Percentiles rank a stretch among this genome's conserved stretches.
Conservation (phyloP, 2,329 filamentous ascomycete species). For the Fusarium albidum region DNA sequence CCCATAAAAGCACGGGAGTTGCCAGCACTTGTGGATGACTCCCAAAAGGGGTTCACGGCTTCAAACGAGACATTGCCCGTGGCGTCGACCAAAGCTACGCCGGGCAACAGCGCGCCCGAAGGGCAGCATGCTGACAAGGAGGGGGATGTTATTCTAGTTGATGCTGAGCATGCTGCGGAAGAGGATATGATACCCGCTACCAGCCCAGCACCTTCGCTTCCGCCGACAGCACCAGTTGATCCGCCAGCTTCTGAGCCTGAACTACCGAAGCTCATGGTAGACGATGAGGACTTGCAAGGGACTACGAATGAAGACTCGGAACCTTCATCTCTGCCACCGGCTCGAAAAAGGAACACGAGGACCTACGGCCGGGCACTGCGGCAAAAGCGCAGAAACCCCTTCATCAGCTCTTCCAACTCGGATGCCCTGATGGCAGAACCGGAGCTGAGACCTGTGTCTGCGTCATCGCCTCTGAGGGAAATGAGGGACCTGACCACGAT, state of each 20-base stretch:
- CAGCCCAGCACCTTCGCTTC: conserved; percentile 45
- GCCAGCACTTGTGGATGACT: conserved; percentile 34
- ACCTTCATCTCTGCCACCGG: conserved; percentile 41
- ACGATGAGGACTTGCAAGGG: conserved; percentile 23
- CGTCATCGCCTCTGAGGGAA: conserved; percentile 24
- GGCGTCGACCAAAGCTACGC: conserved; percentile 47
- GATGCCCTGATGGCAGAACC: conserved; percentile 26
- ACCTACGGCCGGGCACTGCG: conserved; percentile 36
- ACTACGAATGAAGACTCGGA: conserved; percentile 30
- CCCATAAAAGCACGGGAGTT: conserved; percentile 21
- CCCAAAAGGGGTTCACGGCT: conserved; percentile 35
- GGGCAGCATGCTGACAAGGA: conserved; percentile 16
- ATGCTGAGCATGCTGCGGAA: conserved; percentile 21
- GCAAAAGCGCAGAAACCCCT: conserved; percentile 34
- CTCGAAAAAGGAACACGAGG: conserved; percentile 27
- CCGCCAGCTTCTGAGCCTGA: conserved; percentile 44
- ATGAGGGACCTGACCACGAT: conserved; percentile 14
- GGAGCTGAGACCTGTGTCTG: conserved; percentile 15
- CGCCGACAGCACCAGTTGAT: conserved; percentile 36
- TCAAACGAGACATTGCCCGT: conserved; percentile 38
- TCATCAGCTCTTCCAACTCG: conserved; percentile 44
- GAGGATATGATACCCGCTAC: conserved; percentile 52
- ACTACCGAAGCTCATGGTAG: conserved; percentile 42
- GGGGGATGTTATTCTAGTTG: conserved; percentile 15
- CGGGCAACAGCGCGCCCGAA: conserved; percentile 31